Base-by-base conservation (phyloP, 768 basidiomycete species). In the Mycena rebaudengoi region DNA sequence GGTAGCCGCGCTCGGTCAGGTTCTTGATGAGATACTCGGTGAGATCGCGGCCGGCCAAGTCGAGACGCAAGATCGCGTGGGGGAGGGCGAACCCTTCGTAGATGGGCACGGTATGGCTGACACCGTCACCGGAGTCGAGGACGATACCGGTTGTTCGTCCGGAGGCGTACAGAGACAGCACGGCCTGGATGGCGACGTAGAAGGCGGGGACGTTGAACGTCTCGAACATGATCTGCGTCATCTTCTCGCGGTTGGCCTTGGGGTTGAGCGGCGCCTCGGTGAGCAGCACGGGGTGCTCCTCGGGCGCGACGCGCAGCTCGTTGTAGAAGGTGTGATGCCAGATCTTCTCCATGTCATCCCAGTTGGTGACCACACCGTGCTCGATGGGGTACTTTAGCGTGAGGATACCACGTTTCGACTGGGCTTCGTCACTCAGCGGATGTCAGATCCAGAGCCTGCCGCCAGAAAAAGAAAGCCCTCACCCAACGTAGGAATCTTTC, bases 401-500 rank as follows among this genome's bases (percentile, higher is more conserved):
- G 67, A 88, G 85, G 77, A 89, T 87, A 79, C 88, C 88, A 74
- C 88, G 85, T 82, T 88, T 89, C 55, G 87, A 85, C 77, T 88
- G 88, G 26, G 88, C 88, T 75, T 90, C 88, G 66, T 90, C 88
- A 69, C 88, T 87, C 68, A 2, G 60, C 71, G n/a, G n/a, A n/a
- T n/a, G n/a, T n/a, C 76, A 63, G 77, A 70, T 52, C 37, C 59
- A 40, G 26, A 1, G 7, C 46, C 2, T n/a, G 29, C 8, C 23
- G 21, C 11, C 26, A 26, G 43, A 30, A 37, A 20, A 29, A 26
- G 43, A 30, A 37, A 20, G 8, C n/a, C 70, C 79, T 59, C 60
- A 88, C 86, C 87, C 89, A 62, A 91, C 87, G 78, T 90, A 91
- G 61, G 86, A 88, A 78, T 91, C 89, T 80, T 90, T 90, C 75